Evolutionary conservation across 2,329 filamentous ascomycete genomes (phyloP).

Genomic region (Trichophyton simii): DNA sequence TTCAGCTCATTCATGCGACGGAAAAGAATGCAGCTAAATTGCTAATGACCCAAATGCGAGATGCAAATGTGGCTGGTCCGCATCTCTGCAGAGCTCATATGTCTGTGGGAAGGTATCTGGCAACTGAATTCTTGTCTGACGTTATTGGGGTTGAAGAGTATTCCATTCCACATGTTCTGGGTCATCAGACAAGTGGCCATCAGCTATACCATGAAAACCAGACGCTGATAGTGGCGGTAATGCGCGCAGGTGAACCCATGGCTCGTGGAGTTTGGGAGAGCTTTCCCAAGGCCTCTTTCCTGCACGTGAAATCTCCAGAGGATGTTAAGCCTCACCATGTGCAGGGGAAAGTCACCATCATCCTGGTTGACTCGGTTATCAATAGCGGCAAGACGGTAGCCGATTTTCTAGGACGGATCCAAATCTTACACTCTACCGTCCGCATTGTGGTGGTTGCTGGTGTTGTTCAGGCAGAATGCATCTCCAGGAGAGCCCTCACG

Average conservation of each 20-base stretch:
- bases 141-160: constrained; percentile 40
- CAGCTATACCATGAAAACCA: constrained; percentile 25
- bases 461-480: constrained; percentile 38
- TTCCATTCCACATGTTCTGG: constrained; percentile 42
- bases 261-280: no score
- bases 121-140: constrained; percentile 35
- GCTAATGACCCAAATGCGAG: constrained; percentile 42
- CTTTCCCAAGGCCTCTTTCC: background rate
- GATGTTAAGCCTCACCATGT: constrained; percentile 38
- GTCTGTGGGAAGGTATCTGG: constrained; percentile 42
- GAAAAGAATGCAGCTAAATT: constrained; percentile 36
- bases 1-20: constrained; percentile 35
- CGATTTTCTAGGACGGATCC: constrained; percentile 39
- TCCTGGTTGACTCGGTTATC: constrained; percentile 51
- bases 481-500: constrained; percentile 15
- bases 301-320: constrained; percentile 31
- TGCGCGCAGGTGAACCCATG: no score
- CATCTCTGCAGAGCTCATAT: constrained; percentile 39
- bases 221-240: no score
- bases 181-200: constrained; percentile 33
- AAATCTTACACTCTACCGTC: constrained; percentile 26
- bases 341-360: constrained; percentile 26
- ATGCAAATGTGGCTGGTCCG: constrained; percentile 37
- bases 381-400: constrained; percentile 43
- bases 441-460: constrained; percentile 45